These are phyloP conservation scores for Vitis vinifera DNA, from an alignment of 164 flowering plant species.

Conservation along the genomic window DNA sequence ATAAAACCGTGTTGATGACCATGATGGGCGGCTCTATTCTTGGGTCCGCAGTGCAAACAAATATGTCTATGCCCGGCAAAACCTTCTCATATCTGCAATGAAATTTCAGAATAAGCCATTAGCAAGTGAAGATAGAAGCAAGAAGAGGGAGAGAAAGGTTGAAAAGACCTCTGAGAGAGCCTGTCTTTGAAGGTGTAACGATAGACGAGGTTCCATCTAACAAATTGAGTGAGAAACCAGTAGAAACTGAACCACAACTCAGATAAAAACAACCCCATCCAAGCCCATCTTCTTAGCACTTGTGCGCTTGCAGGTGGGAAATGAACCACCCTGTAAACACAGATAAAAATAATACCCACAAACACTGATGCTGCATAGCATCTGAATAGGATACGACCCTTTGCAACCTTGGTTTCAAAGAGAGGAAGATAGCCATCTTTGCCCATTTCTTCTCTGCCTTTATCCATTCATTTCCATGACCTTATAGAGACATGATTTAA, in stretches of 20 bases:
- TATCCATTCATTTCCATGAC: too few relatives aligned
- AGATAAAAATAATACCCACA: slow-evolving; percentile 24
- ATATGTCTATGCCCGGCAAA: slow-evolving; percentile 39
- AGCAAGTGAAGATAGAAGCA: too few relatives aligned
- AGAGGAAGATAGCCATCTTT: slow-evolving; percentile 4
- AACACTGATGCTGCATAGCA: slow-evolving; percentile 20
- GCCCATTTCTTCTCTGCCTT: background rate
- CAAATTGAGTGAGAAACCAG: slow-evolving; percentile 30
- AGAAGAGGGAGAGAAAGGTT: background rate
- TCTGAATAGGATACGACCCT: slow-evolving; percentile 11
- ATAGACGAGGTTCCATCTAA: slow-evolving; percentile 34
- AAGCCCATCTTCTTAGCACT: slow-evolving; percentile 22
- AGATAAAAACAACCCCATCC: slow-evolving; percentile 32
- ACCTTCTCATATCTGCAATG: slow-evolving; percentile 12
- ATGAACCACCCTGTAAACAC: slow-evolving; percentile 28
- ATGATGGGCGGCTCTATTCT: slow-evolving; percentile 36
- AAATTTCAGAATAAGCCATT: too few relatives aligned
- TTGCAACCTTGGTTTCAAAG: slow-evolving; percentile 25
- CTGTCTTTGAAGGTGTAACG: slow-evolving; percentile 39
- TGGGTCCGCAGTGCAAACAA: slow-evolving; percentile 52
- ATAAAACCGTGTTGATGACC: slow-evolving; percentile 44
- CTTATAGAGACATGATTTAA: background rate
- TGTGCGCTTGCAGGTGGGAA: slow-evolving; percentile 9
- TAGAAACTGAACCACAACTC: slow-evolving; percentile 48
- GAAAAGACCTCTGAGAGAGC: slow-evolving; percentile 20